These are phyloP conservation scores for Nannizzia gypsea DNA, from an alignment of 2,329 filamentous ascomycete species.

Conservation along the genomic window DNA sequence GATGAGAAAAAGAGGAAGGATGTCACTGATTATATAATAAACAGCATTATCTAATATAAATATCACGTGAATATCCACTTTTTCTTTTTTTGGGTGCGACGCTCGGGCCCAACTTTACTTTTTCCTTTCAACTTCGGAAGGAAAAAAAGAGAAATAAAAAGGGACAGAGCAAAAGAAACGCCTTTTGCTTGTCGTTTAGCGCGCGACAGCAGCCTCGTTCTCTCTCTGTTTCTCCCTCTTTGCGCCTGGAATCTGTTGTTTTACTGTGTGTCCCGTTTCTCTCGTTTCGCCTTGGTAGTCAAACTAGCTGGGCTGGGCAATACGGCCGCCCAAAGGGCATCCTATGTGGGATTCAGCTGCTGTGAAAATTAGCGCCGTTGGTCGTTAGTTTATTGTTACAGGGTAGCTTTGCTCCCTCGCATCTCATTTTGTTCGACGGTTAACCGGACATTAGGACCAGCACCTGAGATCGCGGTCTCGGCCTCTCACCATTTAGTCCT, in stretches of 20 bases:
- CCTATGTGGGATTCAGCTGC: neutral
- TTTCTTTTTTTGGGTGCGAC: neutral
- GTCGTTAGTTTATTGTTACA: neutral
- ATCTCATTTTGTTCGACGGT: neutral
- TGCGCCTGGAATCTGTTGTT: neutral
- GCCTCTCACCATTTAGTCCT: neutral
- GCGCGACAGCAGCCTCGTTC: neutral
- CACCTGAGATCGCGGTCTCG: neutral
- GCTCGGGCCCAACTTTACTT: constrained; percentile 2
- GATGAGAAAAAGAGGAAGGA: neutral
- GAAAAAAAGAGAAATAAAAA: neutral
- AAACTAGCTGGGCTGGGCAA: neutral
- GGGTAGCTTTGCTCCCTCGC: neutral
- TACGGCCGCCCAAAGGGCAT: neutral
- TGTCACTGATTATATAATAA: neutral
- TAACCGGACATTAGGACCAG: neutral
- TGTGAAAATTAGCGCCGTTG: neutral
- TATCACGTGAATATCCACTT: neutral
- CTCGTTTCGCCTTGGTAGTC: neutral
- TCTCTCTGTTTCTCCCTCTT: neutral
- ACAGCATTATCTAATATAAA: neutral
- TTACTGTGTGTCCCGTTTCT: neutral
- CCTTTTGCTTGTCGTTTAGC: no score
- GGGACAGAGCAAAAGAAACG: neutral
- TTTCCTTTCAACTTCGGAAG: neutral